phyloP scores from a whole-genome alignment of 140 eudicot species.

The Bidens hawaiensis region DNA sequence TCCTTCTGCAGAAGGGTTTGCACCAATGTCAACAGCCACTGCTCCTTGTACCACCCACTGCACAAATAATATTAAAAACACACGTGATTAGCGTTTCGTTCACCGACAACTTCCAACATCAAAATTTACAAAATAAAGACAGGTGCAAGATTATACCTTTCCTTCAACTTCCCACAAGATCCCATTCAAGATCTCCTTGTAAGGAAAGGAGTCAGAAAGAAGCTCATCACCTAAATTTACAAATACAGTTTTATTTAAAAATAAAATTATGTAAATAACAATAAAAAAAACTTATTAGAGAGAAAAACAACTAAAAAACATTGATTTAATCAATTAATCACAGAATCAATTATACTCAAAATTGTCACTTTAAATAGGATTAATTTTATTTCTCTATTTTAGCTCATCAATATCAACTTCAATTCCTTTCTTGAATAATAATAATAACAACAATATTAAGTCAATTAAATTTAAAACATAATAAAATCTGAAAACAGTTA shows the following conservation, averaged over 20 bases:
- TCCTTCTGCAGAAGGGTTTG: conserved; percentile 58
- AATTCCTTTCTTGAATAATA: not conserved
- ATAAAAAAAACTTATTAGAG: not conserved
- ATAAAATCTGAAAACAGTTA: not conserved
- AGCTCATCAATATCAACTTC: not conserved
- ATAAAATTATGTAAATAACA: not conserved
- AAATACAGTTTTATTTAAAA: too few species aligned
- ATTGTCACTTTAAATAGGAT: not conserved
- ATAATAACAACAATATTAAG: not conserved
- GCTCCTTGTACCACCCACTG: conserved; percentile 77
- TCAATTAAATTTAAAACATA: too few species aligned
- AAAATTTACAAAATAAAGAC: too few species aligned
- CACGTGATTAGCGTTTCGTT: too few species aligned
- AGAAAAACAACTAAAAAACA: not conserved
- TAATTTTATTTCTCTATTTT: not conserved
- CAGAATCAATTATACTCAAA: not conserved
- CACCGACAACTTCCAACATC: too few species aligned
- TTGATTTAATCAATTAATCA: not conserved
- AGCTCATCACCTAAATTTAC: too few species aligned
- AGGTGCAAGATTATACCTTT: too few species aligned
- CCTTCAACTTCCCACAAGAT: too few species aligned
- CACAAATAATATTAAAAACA: too few species aligned
- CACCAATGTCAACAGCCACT: conserved; percentile 65
- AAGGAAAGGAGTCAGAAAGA: too few species aligned
- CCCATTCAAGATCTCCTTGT: too few species aligned